These are phyloP conservation scores for Cystobasidiaceae sp. DNA, from an alignment of 1,284 basidiomycete genomes.

Conservation along the genomic window DNA sequence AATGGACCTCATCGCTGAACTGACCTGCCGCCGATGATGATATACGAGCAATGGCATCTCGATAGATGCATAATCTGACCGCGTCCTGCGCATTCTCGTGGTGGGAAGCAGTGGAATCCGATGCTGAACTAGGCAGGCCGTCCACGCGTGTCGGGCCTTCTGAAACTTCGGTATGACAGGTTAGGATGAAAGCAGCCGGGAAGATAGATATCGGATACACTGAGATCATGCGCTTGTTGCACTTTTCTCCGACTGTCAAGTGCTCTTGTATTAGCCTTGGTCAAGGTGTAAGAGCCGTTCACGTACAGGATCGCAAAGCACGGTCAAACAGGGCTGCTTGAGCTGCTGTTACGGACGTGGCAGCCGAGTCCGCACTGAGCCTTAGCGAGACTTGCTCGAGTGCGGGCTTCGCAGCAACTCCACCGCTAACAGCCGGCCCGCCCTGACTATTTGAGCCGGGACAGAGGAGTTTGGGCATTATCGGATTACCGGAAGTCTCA, in stretches of 20 bases:
- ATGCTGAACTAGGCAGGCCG: background rate
- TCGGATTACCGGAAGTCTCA: background rate
- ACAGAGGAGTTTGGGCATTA: too few species aligned
- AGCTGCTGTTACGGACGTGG: background rate
- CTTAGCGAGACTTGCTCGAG: background rate
- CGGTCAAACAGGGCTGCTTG: background rate
- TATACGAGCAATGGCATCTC: too few species aligned
- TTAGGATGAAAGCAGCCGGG: constrained; percentile 23
- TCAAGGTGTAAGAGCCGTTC: background rate
- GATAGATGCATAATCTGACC: too few species aligned
- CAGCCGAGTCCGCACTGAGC: background rate
- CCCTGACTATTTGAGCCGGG: too few species aligned
- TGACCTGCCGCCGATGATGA: too few species aligned
- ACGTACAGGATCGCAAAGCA: background rate
- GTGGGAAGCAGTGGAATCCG: background rate
- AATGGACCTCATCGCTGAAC: too few species aligned
- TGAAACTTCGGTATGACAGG: background rate
- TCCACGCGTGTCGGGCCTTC: background rate
- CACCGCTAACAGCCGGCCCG: too few species aligned
- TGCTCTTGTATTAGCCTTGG: background rate
- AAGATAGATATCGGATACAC: constrained; percentile 16
- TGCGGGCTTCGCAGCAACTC: background rate
- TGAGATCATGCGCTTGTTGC: background rate
- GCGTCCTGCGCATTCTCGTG: background rate
- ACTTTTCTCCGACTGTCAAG: background rate